These are phyloP conservation scores for Schwanniomyces occidentalis DNA, from an alignment of 805 yeast species.

Conservation along the genomic window DNA sequence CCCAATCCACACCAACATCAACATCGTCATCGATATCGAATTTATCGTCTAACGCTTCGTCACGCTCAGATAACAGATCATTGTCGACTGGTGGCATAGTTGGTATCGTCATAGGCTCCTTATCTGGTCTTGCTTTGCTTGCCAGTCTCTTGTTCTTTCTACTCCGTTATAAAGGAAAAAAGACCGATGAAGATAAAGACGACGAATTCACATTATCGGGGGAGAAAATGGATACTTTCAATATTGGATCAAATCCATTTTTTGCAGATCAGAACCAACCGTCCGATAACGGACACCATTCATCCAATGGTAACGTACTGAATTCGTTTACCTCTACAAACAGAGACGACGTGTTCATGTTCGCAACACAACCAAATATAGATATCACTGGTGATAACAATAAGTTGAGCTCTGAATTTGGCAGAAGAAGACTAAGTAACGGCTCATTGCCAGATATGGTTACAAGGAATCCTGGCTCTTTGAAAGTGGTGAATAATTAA, in stretches of 20 bases:
- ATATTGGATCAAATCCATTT: conserved; percentile 24
- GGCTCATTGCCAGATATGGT: conserved; percentile 55
- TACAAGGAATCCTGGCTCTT: conserved; percentile 44
- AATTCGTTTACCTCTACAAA: conserved; percentile 18
- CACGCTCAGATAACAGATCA: conserved; percentile 9
- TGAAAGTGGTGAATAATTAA: conserved; percentile 50
- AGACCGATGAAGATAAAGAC: conserved; percentile 42
- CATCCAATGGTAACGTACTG: conserved; percentile 12
- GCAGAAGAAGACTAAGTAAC: conserved; percentile 52
- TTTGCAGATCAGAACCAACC: conserved; percentile 18
- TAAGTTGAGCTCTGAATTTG: conserved; percentile 29
- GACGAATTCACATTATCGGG: conserved; percentile 35
- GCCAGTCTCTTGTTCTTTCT: conserved; percentile 42
- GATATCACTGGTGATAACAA: conserved; percentile 12
- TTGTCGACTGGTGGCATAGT: conserved; percentile 43
- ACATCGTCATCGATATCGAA: conserved; percentile 4
- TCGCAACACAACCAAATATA: conserved; percentile 9
- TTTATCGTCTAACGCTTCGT: neutral
- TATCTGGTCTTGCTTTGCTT: conserved; percentile 38
- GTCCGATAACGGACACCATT: conserved; percentile 11
- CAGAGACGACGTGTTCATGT: conserved; percentile 21
- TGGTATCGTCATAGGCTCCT: conserved; percentile 43
- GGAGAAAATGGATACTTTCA: conserved; percentile 14
- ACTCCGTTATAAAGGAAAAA: conserved; percentile 35
- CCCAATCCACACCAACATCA: conserved; percentile 11